Evolutionary conservation across 31 red algal genomes (phyloP).

Genomic region (Odonthalia washingtoniensis): DNA sequence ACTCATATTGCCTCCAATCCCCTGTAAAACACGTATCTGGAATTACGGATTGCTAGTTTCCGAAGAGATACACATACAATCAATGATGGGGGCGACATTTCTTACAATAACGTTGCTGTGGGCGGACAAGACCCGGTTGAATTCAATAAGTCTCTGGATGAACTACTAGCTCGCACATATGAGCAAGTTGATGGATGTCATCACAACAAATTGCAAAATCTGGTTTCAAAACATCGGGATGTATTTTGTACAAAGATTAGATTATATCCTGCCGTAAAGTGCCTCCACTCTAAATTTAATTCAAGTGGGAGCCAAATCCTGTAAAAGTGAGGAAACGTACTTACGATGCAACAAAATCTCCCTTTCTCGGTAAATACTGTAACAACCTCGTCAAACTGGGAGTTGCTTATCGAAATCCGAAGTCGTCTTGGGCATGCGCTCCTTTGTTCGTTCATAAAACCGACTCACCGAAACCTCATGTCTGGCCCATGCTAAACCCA

Average conservation of each 20-base stretch:
- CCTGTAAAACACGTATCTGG: no score
- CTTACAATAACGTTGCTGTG: conserved; percentile 55
- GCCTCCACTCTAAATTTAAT: background rate
- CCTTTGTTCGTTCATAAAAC: conserved; percentile 36
- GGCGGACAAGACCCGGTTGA: background rate
- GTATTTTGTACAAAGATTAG: conserved; percentile 4
- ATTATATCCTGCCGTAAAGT: background rate
- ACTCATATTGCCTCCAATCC: no score
- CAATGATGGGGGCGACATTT: conserved; percentile 48
- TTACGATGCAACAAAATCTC: conserved; percentile 43
- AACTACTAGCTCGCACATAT: no score
- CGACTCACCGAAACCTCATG: background rate
- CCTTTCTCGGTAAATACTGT: conserved; percentile 39
- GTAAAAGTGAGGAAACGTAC: conserved; percentile 5
- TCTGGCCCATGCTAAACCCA: conserved; percentile 44
- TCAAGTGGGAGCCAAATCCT: background rate
- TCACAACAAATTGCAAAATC: background rate
- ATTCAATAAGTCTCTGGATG: no score
- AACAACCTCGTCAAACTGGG: conserved; percentile 31
- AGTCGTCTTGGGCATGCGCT: conserved; percentile 55
- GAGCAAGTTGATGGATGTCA: background rate
- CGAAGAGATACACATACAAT: no score
- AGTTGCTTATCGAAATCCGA: conserved; percentile 31
- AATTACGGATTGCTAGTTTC: no score
- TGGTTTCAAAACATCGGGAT: background rate